A percentile compares a stretch with the other conserved stretches of the same genome.
Evolutionary conservation across 1,139 yeast genomes (phyloP).

Genomic region (Ashbya aceris): DNA sequence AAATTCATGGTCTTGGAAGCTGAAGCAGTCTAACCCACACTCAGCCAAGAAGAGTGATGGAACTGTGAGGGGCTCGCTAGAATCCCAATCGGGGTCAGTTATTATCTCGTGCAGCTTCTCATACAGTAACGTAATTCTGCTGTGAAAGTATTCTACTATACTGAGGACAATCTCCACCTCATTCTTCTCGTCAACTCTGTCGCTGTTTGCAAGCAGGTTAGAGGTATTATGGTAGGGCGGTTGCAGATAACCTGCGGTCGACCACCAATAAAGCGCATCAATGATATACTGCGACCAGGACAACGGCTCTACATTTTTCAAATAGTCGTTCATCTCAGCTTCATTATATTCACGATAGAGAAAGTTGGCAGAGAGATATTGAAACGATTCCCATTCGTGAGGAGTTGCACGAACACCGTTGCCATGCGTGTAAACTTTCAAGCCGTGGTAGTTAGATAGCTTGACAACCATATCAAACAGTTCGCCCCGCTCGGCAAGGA

Average conservation of each 20-base stretch:
- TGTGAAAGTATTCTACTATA: conserved; percentile 25
- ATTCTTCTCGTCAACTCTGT: conserved; percentile 19
- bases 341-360: conserved; percentile 16
- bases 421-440: conserved; percentile 15
- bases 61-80: conserved; percentile 9
- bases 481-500: conserved; percentile 45
- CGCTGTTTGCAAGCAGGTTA: conserved; percentile 21
- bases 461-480: conserved; percentile 46
- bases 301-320: conserved; percentile 34
- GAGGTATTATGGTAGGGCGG: conserved; percentile 28
- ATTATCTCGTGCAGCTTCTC: conserved; percentile 13
- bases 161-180: conserved; percentile 26
- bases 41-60: conserved; percentile 16
- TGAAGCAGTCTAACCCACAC: conserved; percentile 26
- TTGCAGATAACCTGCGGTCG: conserved; percentile 63
- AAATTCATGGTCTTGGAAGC: conserved; percentile 22
- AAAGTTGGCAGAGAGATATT: conserved; percentile 10
- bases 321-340: conserved; percentile 21
- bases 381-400: conserved; percentile 26
- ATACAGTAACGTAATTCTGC: conserved; percentile 15
- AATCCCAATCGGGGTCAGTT: conserved; percentile 10
- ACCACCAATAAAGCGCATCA: conserved; percentile 77
- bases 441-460: conserved; percentile 25
- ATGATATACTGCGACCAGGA: conserved; percentile 60
- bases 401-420: conserved; percentile 30